A percentile compares a stretch with the other conserved stretches of the same genome.
Conservation (phyloP, 2,329 filamentous ascomycete genomes). For the Aspergillus sp. region DNA sequence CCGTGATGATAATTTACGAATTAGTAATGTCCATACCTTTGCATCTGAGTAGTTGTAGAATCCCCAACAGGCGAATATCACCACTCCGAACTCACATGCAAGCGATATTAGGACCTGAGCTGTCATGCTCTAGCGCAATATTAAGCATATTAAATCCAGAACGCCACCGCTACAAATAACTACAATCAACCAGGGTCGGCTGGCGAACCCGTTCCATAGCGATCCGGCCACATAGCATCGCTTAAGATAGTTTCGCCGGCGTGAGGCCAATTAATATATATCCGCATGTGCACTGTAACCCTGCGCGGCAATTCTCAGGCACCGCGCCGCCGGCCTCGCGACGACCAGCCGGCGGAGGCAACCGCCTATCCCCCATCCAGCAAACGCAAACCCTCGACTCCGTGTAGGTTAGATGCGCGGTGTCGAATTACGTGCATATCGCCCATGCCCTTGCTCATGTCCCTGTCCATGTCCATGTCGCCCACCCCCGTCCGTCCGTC, state of each 20-base stretch:
- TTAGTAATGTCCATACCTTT: not conserved
- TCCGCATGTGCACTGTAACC: not conserved
- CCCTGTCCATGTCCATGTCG: too few relatives aligned
- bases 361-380: not conserved
- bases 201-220: not conserved
- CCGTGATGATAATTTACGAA: constrained; percentile 12
- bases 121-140: not conserved
- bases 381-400: too few relatives aligned
- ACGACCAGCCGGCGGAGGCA: not conserved
- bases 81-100: too few relatives aligned
- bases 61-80: too few relatives aligned
- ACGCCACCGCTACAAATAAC: too few relatives aligned
- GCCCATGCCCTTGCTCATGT: too few relatives aligned
- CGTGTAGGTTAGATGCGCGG: not conserved
- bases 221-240: not conserved
- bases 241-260: not conserved
- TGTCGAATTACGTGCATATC: not conserved
- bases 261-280: not conserved
- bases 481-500: not conserved
- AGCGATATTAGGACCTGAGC: not conserved
- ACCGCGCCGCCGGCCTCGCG: not conserved
- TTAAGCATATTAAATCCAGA: not conserved
- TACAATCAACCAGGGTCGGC: not conserved
- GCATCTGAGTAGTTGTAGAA: not conserved
- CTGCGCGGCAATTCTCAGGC: not conserved